These are phyloP conservation scores for Mallotus repandus DNA, from an alignment of 441 rosid genomes.

Conservation along the genomic window DNA sequence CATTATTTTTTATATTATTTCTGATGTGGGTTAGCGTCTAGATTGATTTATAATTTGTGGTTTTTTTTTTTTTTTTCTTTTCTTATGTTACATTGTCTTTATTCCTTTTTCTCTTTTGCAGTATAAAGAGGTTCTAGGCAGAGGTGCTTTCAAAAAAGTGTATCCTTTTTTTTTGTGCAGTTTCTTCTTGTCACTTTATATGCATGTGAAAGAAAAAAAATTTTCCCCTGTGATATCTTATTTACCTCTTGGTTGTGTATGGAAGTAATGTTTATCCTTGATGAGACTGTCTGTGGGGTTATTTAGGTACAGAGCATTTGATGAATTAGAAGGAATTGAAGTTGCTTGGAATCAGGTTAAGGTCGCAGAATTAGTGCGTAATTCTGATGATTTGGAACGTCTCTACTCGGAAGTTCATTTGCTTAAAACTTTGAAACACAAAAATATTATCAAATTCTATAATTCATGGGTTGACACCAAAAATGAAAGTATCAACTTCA, in stretches of 20 bases:
- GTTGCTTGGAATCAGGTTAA: slow-evolving; percentile 84
- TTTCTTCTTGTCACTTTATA: not conserved
- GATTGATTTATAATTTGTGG: slow-evolving; percentile 15
- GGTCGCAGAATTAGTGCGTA: slow-evolving; percentile 59
- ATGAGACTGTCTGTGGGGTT: slow-evolving; percentile 23
- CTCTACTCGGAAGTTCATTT: slow-evolving; percentile 75
- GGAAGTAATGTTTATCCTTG: slow-evolving; percentile 35
- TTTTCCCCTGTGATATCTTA: not conserved
- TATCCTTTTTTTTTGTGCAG: slow-evolving; percentile 39
- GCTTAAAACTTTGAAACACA: slow-evolving; percentile 67
- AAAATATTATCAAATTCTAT: slow-evolving; percentile 63
- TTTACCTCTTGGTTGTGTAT: not conserved
- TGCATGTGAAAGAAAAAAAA: not conserved
- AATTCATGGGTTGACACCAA: slow-evolving; percentile 71
- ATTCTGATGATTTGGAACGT: slow-evolving; percentile 57
- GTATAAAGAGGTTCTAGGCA: slow-evolving; percentile 72
- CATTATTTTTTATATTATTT: not conserved
- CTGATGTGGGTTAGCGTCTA: slow-evolving; percentile 4
- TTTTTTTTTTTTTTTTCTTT: not conserved
- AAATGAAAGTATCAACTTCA: slow-evolving; percentile 66
- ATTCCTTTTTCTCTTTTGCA: slow-evolving; percentile 23
- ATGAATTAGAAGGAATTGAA: slow-evolving; percentile 74
- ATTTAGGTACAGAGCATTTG: slow-evolving; percentile 72
- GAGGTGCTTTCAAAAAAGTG: slow-evolving; percentile 91
- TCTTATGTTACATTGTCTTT: slow-evolving; percentile 1